A percentile compares a stretch with the other conserved stretches of the same genome.
Conservation (phyloP, 1,284 basidiomycete species). For the Malassezia globosa region DNA sequence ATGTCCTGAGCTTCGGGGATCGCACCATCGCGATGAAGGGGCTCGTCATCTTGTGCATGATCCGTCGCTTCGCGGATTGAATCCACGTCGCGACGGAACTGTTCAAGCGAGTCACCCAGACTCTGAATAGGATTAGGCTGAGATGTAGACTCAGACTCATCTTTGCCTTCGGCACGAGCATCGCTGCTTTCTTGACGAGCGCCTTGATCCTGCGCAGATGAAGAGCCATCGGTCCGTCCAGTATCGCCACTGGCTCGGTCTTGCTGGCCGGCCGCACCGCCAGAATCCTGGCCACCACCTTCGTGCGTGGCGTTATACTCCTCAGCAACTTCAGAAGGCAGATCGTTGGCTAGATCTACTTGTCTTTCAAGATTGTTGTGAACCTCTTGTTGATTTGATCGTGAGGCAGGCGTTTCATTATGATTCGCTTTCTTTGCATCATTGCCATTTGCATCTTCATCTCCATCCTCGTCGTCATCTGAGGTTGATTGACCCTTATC, state of each 20-base stretch:
- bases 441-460: slow-evolving; percentile 19
- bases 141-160: slow-evolving; percentile 6
- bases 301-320: slow-evolving; percentile 11
- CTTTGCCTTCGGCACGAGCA: slow-evolving; percentile 22
- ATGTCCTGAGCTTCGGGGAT: slow-evolving; percentile 50
- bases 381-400: not conserved
- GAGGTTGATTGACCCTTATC: slow-evolving; percentile 23
- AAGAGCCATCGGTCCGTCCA: slow-evolving; percentile 4
- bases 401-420: slow-evolving; percentile 7
- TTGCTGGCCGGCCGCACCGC: slow-evolving; percentile 13
- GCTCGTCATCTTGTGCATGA: slow-evolving; percentile 22
- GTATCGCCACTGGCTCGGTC: slow-evolving; percentile 9
- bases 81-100: slow-evolving; percentile 71
- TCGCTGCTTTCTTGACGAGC: slow-evolving; percentile 28
- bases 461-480: slow-evolving; percentile 21
- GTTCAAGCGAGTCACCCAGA: slow-evolving; percentile 73
- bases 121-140: slow-evolving; percentile 60
- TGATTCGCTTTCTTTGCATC: slow-evolving; percentile 19
- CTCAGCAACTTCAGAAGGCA: not conserved
- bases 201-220: slow-evolving; percentile 23
- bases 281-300: slow-evolving; percentile 12
- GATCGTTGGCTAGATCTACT: not conserved
- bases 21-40: slow-evolving; percentile 50
- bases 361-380: not conserved
- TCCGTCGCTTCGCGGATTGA: slow-evolving; percentile 60